Base-by-base conservation (phyloP, 192 early-diverging fungal species). In the Oehlia diaphana region DNA sequence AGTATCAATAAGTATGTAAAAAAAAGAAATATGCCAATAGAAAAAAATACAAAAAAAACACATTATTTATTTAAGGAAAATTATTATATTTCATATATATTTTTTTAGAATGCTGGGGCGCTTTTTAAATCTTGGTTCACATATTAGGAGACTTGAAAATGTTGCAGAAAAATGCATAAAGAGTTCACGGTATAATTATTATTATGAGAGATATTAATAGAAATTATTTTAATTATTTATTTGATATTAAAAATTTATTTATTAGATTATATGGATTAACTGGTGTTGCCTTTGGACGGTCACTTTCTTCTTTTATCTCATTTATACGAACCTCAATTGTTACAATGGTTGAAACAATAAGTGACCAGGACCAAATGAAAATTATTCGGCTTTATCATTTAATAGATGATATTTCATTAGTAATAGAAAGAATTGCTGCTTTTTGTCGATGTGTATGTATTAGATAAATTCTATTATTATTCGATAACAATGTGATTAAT, bases 251-350 rank as follows among this genome's bases (percentile, higher is more conserved):
- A 26, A 78, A 12, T 65, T 21, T 9, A 42, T 49, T 66, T 35
- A 42, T 23, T 19, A 81, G 83, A 23, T 39, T 47, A 65, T 80
- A 84, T 69, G 83, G 83, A 9, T 50, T 80, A 14, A 73, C 74
- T n/a, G 83, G 83, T 1, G 23, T 80, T 13, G 79, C 83, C 33
- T 84, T 84, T 80, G 83, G 81, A 12, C 78, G 53, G 9, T 83
- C 77, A 31, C 58, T 84, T 35, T 61, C 74, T n/a, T 65, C 66
- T 9, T 63, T 72, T 12, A 31, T 71, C 28, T 26, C 76, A 28
- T 65, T 75, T 80, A 58, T 84, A 23, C 78, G 76, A 33, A 63
- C 58, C 14, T 47, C 81, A 19, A 84, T 84, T 31, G 23, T 77
- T 44, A 31, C 49, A 9, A 9, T 80, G 4, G 37, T 49, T 23